A percentile compares a stretch with the other conserved stretches of the same genome.
These are phyloP conservation scores for Grammothele lineata DNA, from an alignment of 768 basidiomycete genomes.

Conservation along the genomic window DNA sequence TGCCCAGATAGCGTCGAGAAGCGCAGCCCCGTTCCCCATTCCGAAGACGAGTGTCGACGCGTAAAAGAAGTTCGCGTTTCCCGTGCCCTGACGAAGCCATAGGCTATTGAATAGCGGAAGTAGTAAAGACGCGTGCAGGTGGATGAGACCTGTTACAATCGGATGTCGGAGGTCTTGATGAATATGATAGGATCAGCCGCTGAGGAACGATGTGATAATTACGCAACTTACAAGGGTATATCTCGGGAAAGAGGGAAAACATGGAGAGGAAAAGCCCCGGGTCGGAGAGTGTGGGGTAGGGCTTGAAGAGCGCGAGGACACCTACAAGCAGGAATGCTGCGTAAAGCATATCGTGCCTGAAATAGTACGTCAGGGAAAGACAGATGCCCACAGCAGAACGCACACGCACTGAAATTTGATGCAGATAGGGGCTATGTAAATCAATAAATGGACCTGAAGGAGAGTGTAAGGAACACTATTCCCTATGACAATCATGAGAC, in stretches of 20 bases:
- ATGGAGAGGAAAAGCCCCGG: constrained; percentile 82
- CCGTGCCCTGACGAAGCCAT: constrained; percentile 89
- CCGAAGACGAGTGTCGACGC: constrained; percentile 94
- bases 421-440: constrained; percentile 81
- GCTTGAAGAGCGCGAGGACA: constrained; percentile 79
- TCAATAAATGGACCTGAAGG: constrained; percentile 68
- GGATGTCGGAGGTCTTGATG: constrained; percentile 75
- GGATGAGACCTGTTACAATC: constrained; percentile 76
- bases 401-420: constrained; percentile 76
- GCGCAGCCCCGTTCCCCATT: constrained; percentile 76
- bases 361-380: not conserved
- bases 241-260: constrained; percentile 79
- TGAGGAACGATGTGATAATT: not conserved
- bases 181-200: too few species aligned
- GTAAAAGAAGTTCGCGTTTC: constrained; percentile 98
- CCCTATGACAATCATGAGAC: constrained; percentile 20
- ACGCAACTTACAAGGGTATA: constrained; percentile 65
- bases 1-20: constrained; percentile 80
- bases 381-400: not conserved
- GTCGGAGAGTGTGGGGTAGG: constrained; percentile 89
- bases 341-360: constrained; percentile 80
- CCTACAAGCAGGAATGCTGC: constrained; percentile 74
- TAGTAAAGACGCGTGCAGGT: constrained; percentile 79
- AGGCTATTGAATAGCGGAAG: constrained; percentile 89
- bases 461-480: not conserved